Percentiles rank a stretch among this genome's conserved stretches.
phyloP scores from a whole-genome alignment of 805 yeast species.

The Maudiozyma bulderi region DNA sequence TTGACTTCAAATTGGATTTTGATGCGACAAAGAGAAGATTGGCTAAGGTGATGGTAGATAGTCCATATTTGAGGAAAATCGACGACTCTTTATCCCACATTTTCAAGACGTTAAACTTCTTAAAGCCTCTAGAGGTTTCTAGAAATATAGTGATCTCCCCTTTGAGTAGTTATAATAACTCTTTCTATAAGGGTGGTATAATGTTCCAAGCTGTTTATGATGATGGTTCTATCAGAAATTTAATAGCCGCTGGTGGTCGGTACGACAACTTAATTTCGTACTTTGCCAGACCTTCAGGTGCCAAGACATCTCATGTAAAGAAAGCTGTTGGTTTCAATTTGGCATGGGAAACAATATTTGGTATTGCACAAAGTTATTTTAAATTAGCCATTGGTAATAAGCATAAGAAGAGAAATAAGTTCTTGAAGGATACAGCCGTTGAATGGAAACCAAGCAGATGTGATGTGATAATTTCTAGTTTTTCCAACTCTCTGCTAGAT shows the following conservation, averaged over 20 bases:
- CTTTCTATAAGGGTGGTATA: slow-evolving; percentile 68
- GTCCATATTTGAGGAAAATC: slow-evolving; percentile 50
- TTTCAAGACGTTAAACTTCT: slow-evolving; percentile 43
- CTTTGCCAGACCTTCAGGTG: slow-evolving; percentile 48
- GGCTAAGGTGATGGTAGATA: slow-evolving; percentile 62
- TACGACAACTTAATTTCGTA: slow-evolving; percentile 66
- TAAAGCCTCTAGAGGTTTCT: slow-evolving; percentile 50
- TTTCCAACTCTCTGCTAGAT: slow-evolving; percentile 45
- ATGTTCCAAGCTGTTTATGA: slow-evolving; percentile 84
- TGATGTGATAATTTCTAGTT: slow-evolving; percentile 70
- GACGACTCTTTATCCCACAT: slow-evolving; percentile 57
- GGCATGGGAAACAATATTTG: slow-evolving; percentile 58
- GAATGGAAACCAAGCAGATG: slow-evolving; percentile 58
- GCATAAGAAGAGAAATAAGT: slow-evolving; percentile 29
- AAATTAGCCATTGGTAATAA: slow-evolving; percentile 28
- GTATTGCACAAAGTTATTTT: slow-evolving; percentile 40
- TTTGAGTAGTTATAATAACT: slow-evolving; percentile 69
- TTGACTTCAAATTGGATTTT: slow-evolving; percentile 67
- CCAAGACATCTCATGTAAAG: slow-evolving; percentile 28
- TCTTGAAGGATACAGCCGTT: slow-evolving; percentile 28
- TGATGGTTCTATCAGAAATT: slow-evolving; percentile 37
- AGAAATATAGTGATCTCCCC: slow-evolving; percentile 63
- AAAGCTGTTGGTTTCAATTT: slow-evolving; percentile 82
- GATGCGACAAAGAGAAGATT: slow-evolving; percentile 54
- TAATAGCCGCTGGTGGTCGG: slow-evolving; percentile 89